Evolutionary conservation across 129 eudicot species (phyloP).

Genomic region (Calendula officinalis): DNA sequence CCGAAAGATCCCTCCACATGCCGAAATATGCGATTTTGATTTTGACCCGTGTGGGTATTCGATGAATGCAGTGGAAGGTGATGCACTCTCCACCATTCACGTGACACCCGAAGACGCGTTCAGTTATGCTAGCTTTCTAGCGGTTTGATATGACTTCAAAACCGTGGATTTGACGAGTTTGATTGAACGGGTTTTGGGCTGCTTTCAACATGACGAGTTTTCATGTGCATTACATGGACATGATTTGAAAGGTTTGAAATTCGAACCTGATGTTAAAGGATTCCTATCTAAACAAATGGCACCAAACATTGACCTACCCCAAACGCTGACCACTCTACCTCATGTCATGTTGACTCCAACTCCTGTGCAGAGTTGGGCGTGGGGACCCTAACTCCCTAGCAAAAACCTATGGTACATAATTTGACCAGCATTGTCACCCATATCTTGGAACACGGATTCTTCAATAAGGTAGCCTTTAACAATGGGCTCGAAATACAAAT

Average conservation of each 20-base stretch:
- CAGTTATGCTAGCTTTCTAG: conserved; percentile 90
- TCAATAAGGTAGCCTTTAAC: conserved; percentile 50
- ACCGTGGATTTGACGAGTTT: conserved; percentile 38
- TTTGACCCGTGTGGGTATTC: conserved; percentile 96
- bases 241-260: conserved; percentile 30
- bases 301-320: no score
- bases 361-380: conserved; percentile 53
- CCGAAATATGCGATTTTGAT: conserved; percentile 76
- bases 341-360: conserved; percentile 71
- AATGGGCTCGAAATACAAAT: conserved; percentile 17
- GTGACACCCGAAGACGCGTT: conserved; percentile 95
- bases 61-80: conserved; percentile 76
- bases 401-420: conserved; percentile 46
- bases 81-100: conserved; percentile 75
- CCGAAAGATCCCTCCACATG: conserved; percentile 64
- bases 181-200: conserved; percentile 71
- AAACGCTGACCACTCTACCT: conserved; percentile 41
- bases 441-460: conserved; percentile 46
- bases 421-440: conserved; percentile 56
- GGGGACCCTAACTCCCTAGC: conserved; percentile 49
- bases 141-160: conserved; percentile 64
- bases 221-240: conserved; percentile 56
- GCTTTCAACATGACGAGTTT: conserved; percentile 70
- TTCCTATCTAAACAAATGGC: no score
- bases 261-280: conserved; percentile 32